phyloP scores from a whole-genome alignment of 805 yeast genomes.

The Suhomyces xylopsoci region DNA sequence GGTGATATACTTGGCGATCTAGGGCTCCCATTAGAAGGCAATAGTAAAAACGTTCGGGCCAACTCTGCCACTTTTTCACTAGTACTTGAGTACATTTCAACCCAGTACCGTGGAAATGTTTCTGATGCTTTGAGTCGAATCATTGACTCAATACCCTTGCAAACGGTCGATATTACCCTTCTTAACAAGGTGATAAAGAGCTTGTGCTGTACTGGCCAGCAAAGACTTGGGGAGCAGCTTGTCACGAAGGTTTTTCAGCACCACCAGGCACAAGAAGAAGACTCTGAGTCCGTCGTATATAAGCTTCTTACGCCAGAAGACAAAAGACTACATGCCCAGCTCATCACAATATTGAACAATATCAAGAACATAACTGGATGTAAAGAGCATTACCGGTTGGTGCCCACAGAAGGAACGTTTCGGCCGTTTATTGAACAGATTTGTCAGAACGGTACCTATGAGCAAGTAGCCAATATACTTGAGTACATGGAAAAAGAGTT shows the following conservation, averaged over 20 bases:
- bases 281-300: constrained; percentile 13
- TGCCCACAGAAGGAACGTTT: constrained; percentile 27
- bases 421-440: constrained; percentile 15
- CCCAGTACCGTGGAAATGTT: background rate
- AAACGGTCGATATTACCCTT: constrained; percentile 15
- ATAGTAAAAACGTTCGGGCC: constrained; percentile 6
- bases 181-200: constrained; percentile 17
- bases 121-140: background rate
- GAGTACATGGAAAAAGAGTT: constrained; percentile 17
- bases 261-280: constrained; percentile 1
- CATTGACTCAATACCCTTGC: background rate
- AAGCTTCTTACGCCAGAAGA: constrained; percentile 24
- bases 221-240: constrained; percentile 11
- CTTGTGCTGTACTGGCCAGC: constrained; percentile 9
- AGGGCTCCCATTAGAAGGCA: background rate
- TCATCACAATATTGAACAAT: constrained; percentile 14
- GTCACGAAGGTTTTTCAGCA: constrained; percentile 7
- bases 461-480: constrained; percentile 8
- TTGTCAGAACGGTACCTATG: background rate
- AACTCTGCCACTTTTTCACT: constrained; percentile 18
- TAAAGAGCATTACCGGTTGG: constrained; percentile 7
- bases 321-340: constrained; percentile 12
- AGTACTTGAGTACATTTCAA: constrained; percentile 13
- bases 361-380: constrained; percentile 11
- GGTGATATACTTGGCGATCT: constrained; percentile 17